Evolutionary conservation across 2,329 filamentous ascomycete species (phyloP), one percentile per base, ranked within the genome.

Genomic region (Elsinoe fawcettii): DNA sequence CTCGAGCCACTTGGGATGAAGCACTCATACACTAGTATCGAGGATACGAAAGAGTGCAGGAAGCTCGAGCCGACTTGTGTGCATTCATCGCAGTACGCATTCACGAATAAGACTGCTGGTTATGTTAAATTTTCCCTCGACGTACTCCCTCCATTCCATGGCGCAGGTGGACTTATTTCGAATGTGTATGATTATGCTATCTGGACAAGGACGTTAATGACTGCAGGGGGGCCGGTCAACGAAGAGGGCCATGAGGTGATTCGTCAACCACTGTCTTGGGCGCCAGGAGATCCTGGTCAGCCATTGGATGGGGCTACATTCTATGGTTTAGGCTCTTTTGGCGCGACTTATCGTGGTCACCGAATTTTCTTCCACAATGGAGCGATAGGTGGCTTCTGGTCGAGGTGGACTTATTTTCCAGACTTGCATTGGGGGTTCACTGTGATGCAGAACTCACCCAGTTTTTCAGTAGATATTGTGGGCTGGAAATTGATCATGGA

Each of bases 171-270:
- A 9, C 60, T 65, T 55, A 61, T 81, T 20, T 76, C 74, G 20
- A 78, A 72, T 47, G 77, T 77, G 1, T 55, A 70, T 6, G 79
- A 82, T 66, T 81, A 79, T 63, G 65, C 71, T 1, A 75, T 73
- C 62, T 84, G 80, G 80, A 61, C 81, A 2, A 67, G 69, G 23
- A 76, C 74, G 18, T 67, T 81, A 22, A 66, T 83, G 22, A 63
- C 71, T n/a, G 64, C 63, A 34, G 65, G 66, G 1, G 58, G 53
- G 6, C 58, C 60, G 16, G 47, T 61, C 2, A 57, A 53, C 23
- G 57, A 57, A 25, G 56, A 36, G 2, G 56, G 51, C 3, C 58
- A 61, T 36, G 41, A 36, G 2, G 49, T 22, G 4, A n/a, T 61
- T 6, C 55, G 59, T 7, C 39, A 32, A 12, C 58, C 60, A 2